phyloP scores from a whole-genome alignment of 306 rosid genomes.

The Cucumis cinereus region DNA sequence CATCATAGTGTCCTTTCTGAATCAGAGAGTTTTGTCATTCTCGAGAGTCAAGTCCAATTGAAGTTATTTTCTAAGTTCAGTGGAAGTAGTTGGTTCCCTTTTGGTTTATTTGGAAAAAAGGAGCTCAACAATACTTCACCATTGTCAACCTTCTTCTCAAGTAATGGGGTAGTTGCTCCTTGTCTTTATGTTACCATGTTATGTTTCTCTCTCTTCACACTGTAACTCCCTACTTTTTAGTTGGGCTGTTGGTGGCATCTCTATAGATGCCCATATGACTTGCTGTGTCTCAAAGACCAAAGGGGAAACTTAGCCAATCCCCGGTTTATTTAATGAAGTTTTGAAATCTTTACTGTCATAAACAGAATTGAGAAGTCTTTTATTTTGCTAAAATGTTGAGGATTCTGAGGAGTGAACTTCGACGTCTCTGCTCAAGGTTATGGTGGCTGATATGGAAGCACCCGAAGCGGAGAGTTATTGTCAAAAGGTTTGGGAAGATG shows the following conservation, averaged over 20 bases:
- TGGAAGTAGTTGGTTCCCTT: slow-evolving; percentile 41
- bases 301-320: slow-evolving; percentile 7
- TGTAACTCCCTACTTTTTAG: neutral
- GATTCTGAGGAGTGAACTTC: slow-evolving; percentile 37
- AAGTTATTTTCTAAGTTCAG: slow-evolving; percentile 4
- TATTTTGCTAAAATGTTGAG: slow-evolving; percentile 18
- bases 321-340: neutral
- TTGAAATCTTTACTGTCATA: neutral
- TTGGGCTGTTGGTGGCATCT: neutral
- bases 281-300: slow-evolving; percentile 2
- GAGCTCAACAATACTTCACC: slow-evolving; percentile 37
- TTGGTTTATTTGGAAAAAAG: slow-evolving; percentile 37
- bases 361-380: neutral
- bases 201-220: slow-evolving; percentile 3
- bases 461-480: slow-evolving; percentile 50
- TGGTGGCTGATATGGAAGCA: slow-evolving; percentile 53
- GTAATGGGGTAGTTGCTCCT: slow-evolving; percentile 31
- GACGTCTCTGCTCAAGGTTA: slow-evolving; percentile 41
- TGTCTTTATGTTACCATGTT: slow-evolving; percentile 14
- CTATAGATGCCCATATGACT: neutral
- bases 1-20: slow-evolving; percentile 9
- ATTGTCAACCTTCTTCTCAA: slow-evolving; percentile 40
- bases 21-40: slow-evolving; percentile 4
- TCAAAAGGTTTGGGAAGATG: slow-evolving; percentile 61
- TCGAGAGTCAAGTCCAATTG: slow-evolving; percentile 4